A percentile compares a stretch with the other conserved stretches of the same genome.
Conservation (phyloP, 1,284 basidiomycete species). For the Puccinia coronata region DNA sequence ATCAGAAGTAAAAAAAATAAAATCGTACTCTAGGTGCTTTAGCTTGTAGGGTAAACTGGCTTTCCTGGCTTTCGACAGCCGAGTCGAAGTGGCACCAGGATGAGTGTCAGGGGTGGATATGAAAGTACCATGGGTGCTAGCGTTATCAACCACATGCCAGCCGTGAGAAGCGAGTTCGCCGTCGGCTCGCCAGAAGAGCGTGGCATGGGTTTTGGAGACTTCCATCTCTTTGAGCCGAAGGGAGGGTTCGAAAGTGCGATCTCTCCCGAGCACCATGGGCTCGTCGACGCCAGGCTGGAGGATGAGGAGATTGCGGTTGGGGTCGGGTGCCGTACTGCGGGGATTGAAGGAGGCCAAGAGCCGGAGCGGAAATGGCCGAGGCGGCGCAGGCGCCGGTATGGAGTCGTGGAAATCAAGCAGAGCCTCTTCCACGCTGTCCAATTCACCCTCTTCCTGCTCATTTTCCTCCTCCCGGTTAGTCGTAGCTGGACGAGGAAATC, state of each 20-base stretch:
- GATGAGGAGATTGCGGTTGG: neutral
- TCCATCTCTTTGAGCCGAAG: conserved; percentile 47
- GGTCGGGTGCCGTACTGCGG: neutral
- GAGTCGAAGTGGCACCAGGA: neutral
- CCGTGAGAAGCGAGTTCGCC: neutral
- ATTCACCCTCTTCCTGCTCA: conserved; percentile 25
- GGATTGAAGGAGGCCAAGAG: neutral
- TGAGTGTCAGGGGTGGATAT: neutral
- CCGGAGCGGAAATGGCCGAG: conserved; percentile 14
- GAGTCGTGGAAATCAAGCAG: conserved; percentile 20
- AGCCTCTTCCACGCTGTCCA: conserved; percentile 15
- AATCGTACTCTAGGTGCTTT: conserved; percentile 32
- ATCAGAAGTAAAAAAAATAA: neutral
- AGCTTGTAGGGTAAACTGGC: conserved; percentile 39
- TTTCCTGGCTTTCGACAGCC: conserved; percentile 23
- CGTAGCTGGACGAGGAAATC: neutral
- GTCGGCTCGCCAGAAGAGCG: conserved; percentile 2
- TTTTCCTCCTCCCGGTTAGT: neutral
- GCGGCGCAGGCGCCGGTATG: conserved; percentile 20
- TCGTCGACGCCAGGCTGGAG: conserved; percentile 27
- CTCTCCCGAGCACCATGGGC: conserved; percentile 30
- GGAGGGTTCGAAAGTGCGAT: conserved; percentile 31
- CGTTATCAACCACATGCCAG: conserved; percentile 44
- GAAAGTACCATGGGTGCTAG: conserved; percentile 40
- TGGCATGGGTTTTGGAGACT: conserved; percentile 41